Percentiles rank a stretch among this genome's conserved stretches.
Evolutionary conservation across 2,329 filamentous ascomycete species (phyloP).

Genomic region (Salinomyces thailandicus): DNA sequence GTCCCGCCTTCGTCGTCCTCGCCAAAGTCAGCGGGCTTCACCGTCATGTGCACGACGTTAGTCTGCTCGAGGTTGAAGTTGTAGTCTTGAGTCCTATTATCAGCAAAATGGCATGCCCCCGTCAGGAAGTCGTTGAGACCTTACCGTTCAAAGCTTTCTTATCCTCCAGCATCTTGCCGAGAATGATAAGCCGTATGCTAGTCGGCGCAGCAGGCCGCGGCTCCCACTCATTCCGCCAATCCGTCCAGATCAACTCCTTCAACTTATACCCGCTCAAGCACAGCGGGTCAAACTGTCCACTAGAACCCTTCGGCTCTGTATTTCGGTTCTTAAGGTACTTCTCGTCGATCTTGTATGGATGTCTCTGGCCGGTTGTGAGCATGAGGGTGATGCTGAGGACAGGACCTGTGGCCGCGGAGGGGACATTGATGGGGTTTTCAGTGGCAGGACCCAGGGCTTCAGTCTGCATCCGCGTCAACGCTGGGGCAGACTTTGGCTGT

Average conservation of each 20-base stretch:
- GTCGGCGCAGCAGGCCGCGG: constrained; percentile 73
- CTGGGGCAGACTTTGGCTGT: background rate
- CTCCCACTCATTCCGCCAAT: constrained; percentile 87
- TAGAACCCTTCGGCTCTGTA: constrained; percentile 55
- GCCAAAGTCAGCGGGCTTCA: constrained; percentile 72
- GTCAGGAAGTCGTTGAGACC: constrained; percentile 1
- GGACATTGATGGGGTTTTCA: constrained; percentile 28
- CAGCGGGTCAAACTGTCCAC: constrained; percentile 60
- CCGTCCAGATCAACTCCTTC: constrained; percentile 84
- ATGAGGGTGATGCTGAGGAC: constrained; percentile 69
- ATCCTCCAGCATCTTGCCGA: constrained; percentile 83
- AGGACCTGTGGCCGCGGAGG: constrained; percentile 16
- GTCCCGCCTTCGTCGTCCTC: constrained; percentile 54
- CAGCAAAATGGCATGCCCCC: too few species aligned
- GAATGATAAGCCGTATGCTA: constrained; percentile 82
- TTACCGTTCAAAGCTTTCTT: constrained; percentile 75
- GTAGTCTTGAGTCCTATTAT: constrained; percentile 61
- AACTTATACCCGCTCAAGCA: constrained; percentile 87
- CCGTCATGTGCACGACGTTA: constrained; percentile 91
- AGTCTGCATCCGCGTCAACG: constrained; percentile 30
- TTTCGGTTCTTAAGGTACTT: constrained; percentile 74
- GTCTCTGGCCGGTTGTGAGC: constrained; percentile 62
- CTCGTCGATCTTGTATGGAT: constrained; percentile 83
- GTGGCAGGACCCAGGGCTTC: constrained; percentile 40
- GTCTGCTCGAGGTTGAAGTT: constrained; percentile 62